These are phyloP conservation scores for Curvularia verruculosa DNA, from an alignment of 2,329 filamentous ascomycete genomes.

Conservation along the genomic window DNA sequence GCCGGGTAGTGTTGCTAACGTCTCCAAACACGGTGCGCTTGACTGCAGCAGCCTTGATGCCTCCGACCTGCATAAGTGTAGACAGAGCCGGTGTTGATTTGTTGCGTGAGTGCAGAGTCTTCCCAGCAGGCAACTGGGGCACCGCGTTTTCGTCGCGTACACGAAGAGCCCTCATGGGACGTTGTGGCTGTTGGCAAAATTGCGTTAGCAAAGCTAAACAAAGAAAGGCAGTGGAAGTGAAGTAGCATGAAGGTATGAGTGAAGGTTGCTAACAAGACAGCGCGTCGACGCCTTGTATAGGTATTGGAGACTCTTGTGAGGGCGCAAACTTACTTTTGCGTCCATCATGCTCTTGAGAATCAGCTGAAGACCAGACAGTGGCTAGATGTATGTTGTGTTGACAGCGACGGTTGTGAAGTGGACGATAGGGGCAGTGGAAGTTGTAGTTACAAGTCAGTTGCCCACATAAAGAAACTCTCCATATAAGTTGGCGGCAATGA, in stretches of 20 bases:
- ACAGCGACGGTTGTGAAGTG: conserved; percentile 30
- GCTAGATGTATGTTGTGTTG: conserved; percentile 21
- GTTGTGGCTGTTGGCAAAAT: conserved; percentile 66
- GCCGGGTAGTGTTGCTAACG: conserved; percentile 71
- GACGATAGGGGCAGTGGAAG: conserved; percentile 37
- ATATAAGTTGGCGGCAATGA: conserved; percentile 50
- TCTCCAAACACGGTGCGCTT: conserved; percentile 84
- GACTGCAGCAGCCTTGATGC: conserved; percentile 66
- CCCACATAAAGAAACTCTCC: conserved; percentile 49
- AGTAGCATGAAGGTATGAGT: conserved; percentile 2
- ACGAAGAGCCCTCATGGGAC: conserved; percentile 65
- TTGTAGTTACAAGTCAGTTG: conserved; percentile 45
- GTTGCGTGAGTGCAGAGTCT: conserved; percentile 74
- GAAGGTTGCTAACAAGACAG: conserved; percentile 9
- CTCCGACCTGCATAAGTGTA: conserved; percentile 59
- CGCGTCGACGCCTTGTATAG: conserved; percentile 5
- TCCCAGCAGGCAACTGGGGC: conserved; percentile 50
- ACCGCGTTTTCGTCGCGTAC: conserved; percentile 73
- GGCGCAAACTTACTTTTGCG: conserved; percentile 49
- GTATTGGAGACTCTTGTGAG: conserved; percentile 6
- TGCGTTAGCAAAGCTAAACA: conserved; percentile 30
- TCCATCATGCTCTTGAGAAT: conserved; percentile 47
- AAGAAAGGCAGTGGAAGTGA: conserved; percentile 9
- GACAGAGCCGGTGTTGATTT: conserved; percentile 75
- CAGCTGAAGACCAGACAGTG: conserved; percentile 27